Percentiles rank a stretch among this genome's conserved stretches.
These are phyloP conservation scores for Tylopilus sp. DNA, from an alignment of 1,284 basidiomycete species.

Conservation along the genomic window DNA sequence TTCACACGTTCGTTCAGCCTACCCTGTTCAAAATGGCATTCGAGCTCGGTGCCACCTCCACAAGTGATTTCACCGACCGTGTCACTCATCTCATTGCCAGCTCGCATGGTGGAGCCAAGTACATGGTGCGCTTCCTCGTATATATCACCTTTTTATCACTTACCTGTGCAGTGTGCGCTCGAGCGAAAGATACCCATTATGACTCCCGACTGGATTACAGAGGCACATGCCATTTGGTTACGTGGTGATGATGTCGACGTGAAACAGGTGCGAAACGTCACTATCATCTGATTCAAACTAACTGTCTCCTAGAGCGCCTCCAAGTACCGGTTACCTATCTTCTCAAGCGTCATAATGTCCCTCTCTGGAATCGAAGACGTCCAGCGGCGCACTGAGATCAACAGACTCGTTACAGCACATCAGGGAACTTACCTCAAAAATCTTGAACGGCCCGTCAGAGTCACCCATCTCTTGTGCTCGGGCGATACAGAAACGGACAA, in stretches of 20 bases:
- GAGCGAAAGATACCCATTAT: slow-evolving; percentile 71
- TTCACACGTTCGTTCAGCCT: slow-evolving; percentile 37
- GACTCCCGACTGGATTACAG: slow-evolving; percentile 63
- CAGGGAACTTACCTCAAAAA: slow-evolving; percentile 58
- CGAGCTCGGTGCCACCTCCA: slow-evolving; percentile 66
- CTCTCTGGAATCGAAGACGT: slow-evolving; percentile 63
- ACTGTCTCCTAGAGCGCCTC: slow-evolving; percentile 43
- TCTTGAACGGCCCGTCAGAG: slow-evolving; percentile 60
- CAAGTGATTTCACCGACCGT: slow-evolving; percentile 67
- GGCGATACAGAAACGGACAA: slow-evolving; percentile 50
- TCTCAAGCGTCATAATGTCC: slow-evolving; percentile 58
- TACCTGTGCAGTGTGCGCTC: slow-evolving; percentile 57
- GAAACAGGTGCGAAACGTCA: slow-evolving; percentile 34
- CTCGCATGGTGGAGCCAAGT: slow-evolving; percentile 71
- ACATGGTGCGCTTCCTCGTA: slow-evolving; percentile 43
- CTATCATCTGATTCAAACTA: slow-evolving; percentile 22
- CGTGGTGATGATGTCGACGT: slow-evolving; percentile 70
- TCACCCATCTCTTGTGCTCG: slow-evolving; percentile 64
- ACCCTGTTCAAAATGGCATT: slow-evolving; percentile 66
- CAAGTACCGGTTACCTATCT: slow-evolving; percentile 58
- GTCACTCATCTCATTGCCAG: slow-evolving; percentile 77
- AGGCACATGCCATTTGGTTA: slow-evolving; percentile 68
- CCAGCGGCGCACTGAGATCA: slow-evolving; percentile 50
- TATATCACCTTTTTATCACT: neutral
- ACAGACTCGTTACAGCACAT: slow-evolving; percentile 46